Conservation (phyloP, 2,329 filamentous ascomycete genomes). For the Orbilia quercus region DNA sequence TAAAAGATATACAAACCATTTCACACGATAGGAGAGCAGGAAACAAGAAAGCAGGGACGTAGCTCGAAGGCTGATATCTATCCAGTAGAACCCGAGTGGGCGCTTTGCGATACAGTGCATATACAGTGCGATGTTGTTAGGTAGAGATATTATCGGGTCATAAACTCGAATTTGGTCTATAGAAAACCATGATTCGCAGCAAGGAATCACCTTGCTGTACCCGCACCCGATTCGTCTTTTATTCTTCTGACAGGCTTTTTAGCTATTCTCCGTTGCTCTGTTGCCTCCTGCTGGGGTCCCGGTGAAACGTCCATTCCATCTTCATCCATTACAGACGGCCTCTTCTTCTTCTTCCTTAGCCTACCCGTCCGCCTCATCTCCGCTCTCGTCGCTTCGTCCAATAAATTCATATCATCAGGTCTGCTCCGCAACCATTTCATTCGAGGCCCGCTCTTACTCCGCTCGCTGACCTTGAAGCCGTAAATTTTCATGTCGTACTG, state of each 20-base stretch:
- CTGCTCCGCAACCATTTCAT: slow-evolving; percentile 97
- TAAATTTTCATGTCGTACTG: slow-evolving; percentile 97
- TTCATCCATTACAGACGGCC: slow-evolving; percentile 19
- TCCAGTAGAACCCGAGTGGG: slow-evolving; percentile 43
- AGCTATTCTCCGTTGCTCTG: slow-evolving; percentile 41
- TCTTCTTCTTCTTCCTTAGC: slow-evolving; percentile 56
- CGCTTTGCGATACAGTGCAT: slow-evolving; percentile 29
- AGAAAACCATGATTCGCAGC: background rate
- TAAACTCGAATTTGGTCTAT: slow-evolving; percentile 1
- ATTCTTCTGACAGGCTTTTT: slow-evolving; percentile 55
- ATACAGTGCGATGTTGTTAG: slow-evolving; percentile 6
- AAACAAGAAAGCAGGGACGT: slow-evolving; percentile 2
- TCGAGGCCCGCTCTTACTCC: slow-evolving; percentile 86
- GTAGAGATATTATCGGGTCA: background rate
- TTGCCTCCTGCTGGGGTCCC: slow-evolving; percentile 30
- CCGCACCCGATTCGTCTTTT: slow-evolving; percentile 35
- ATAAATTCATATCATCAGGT: slow-evolving; percentile 79
- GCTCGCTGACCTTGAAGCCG: slow-evolving; percentile 92
- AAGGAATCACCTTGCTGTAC: slow-evolving; percentile 13
- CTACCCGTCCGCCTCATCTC: slow-evolving; percentile 50
- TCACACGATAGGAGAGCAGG: slow-evolving; percentile 2
- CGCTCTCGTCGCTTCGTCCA: slow-evolving; percentile 77
- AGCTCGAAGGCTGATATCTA: slow-evolving; percentile 40
- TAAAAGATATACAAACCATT: slow-evolving; percentile 44
- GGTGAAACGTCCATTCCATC: slow-evolving; percentile 55